Conservation (phyloP, 495 filamentous ascomycete genomes). For the Aspergillus coremiiformis region DNA sequence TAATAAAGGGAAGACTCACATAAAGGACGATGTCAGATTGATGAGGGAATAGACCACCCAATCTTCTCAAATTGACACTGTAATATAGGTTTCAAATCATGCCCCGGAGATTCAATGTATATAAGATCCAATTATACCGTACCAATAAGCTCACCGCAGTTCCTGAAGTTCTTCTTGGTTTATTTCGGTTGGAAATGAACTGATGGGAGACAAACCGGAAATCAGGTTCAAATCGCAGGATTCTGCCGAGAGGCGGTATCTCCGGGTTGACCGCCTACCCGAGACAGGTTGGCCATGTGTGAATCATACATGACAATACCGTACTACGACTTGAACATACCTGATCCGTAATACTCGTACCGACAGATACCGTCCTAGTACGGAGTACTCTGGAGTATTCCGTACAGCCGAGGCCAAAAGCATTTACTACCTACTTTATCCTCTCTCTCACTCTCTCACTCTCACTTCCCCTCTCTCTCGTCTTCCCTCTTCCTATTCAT, state of each 20-base stretch:
- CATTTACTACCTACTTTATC: not conserved
- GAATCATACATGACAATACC: not conserved
- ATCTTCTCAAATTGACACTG: not conserved
- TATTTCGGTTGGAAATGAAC: not conserved
- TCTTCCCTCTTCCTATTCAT: not conserved
- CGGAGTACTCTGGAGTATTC: too few relatives aligned
- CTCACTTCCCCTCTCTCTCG: too few relatives aligned
- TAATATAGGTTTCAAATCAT: not conserved
- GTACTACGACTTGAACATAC: not conserved
- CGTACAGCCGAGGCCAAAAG: constrained; percentile 4
- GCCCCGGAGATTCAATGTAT: not conserved
- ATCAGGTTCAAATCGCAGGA: not conserved
- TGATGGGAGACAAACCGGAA: not conserved
- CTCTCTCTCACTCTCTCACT: too few relatives aligned
- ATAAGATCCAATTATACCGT: not conserved
- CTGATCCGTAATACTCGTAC: too few relatives aligned
- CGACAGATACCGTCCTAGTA: too few relatives aligned
- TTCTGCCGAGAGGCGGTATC: not conserved
- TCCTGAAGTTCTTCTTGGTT: not conserved
- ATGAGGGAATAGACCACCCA: not conserved
- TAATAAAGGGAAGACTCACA: not conserved
- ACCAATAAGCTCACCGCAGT: not conserved
- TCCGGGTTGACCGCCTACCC: not conserved
- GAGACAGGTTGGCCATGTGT: not conserved
- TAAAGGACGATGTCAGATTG: not conserved